Conservation (phyloP, 345 rosid species). For the Moringa oleifera region DNA sequence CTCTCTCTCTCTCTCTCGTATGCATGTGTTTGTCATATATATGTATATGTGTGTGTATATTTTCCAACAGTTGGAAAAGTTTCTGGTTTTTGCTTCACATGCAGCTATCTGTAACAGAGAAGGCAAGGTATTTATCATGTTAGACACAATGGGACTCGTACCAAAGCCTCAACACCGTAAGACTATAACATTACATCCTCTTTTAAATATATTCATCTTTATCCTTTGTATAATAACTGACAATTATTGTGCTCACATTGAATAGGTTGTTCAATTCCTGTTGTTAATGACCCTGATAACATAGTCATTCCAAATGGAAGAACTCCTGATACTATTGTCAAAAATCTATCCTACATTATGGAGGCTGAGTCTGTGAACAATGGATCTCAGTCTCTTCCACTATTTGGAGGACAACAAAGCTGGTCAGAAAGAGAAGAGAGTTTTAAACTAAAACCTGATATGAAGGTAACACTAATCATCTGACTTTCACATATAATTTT, state of each 20-base stretch:
- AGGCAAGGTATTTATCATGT: slow-evolving; percentile 57
- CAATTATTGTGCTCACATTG: slow-evolving; percentile 10
- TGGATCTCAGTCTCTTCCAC: slow-evolving; percentile 42
- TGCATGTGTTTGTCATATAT: too few relatives aligned
- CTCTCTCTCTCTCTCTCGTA: too few relatives aligned
- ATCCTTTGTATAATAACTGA: slow-evolving; percentile 8
- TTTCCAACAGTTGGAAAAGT: background rate
- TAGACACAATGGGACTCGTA: slow-evolving; percentile 73
- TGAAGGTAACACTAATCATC: slow-evolving; percentile 50
- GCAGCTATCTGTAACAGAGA: slow-evolving; percentile 87
- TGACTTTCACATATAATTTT: background rate
- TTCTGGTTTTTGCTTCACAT: slow-evolving; percentile 17
- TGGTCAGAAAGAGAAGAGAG: slow-evolving; percentile 83
- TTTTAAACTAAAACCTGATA: slow-evolving; percentile 56
- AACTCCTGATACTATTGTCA: slow-evolving; percentile 49
- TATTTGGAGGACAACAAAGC: slow-evolving; percentile 86
- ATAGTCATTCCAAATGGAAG: slow-evolving; percentile 56
- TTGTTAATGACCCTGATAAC: slow-evolving; percentile 56
- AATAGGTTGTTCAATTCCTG: slow-evolving; percentile 79
- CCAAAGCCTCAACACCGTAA: slow-evolving; percentile 75
- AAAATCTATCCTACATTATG: slow-evolving; percentile 50
- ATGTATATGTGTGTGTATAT: too few relatives aligned
- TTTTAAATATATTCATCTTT: slow-evolving; percentile 17
- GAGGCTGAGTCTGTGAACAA: slow-evolving; percentile 46
- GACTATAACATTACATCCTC: slow-evolving; percentile 20